phyloP scores from a whole-genome alignment of 495 filamentous ascomycete genomes.

The Aspergillus egyptiacus region DNA sequence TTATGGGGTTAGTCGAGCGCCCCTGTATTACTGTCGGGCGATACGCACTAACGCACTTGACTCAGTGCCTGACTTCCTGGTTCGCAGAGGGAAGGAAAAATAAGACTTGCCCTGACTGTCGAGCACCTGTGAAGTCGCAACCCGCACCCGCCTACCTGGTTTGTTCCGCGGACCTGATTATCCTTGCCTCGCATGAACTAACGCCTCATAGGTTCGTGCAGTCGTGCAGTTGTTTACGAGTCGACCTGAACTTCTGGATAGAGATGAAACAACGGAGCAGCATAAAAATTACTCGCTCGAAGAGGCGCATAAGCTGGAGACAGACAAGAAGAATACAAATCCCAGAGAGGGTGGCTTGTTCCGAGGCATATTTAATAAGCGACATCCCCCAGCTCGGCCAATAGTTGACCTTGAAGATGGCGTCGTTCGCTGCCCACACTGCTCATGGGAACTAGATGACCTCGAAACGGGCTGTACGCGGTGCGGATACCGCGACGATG shows the following conservation, averaged over 20 bases:
- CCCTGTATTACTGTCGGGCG: background rate
- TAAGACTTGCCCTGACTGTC: conserved; percentile 70
- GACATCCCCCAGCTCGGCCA: conserved; percentile 21
- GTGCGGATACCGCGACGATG: conserved; percentile 48
- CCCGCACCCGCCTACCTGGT: conserved; percentile 70
- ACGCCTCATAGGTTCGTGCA: conserved; percentile 51
- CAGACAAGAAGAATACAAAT: conserved; percentile 45
- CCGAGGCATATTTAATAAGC: conserved; percentile 53
- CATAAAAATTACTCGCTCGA: conserved; percentile 53
- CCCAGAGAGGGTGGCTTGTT: conserved; percentile 55
- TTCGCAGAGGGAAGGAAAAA: conserved; percentile 52
- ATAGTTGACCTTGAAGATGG: conserved; percentile 57
- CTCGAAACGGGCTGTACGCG: conserved; percentile 45
- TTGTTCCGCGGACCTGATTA: conserved; percentile 14
- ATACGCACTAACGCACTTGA: background rate
- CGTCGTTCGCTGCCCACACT: conserved; percentile 58
- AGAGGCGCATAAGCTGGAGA: conserved; percentile 57
- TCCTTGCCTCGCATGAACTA: conserved; percentile 8
- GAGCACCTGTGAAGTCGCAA: conserved; percentile 50
- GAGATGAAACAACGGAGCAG: conserved; percentile 56
- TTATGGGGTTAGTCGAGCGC: conserved; percentile 50
- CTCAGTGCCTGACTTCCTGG: conserved; percentile 61
- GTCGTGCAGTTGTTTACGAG: conserved; percentile 61
- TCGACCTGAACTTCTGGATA: conserved; percentile 57
- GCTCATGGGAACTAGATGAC: conserved; percentile 62